Evolutionary conservation across 2,329 filamentous ascomycete species (phyloP), one percentile per base, ranked within the genome.

Genomic region (Graphium sp.): DNA sequence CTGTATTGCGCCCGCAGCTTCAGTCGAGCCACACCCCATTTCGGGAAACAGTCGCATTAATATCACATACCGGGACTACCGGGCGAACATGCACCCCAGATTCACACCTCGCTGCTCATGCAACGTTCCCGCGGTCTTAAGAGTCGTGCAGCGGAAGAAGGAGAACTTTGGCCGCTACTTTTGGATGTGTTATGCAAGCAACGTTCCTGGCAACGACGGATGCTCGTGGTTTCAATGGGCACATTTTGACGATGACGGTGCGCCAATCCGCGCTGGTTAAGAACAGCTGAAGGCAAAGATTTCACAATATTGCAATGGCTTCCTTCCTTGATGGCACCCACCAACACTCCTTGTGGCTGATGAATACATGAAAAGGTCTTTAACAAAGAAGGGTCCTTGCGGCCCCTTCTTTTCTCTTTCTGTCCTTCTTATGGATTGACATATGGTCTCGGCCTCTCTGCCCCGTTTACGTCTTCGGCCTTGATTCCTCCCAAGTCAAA

Each of bases 11-110:
- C 79, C 84, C 0, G 74, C 79, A 0, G 60, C 64, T 27, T 70
- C 74, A 4, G 79, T 95, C 33, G 77, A 84, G 35, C 82, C 83
- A 2, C 89, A 98, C 47, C 82, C 85, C 0, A 47, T 93, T 2
- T 67, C 85, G 0, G 77, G 76, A 1, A 84, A 74, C 40, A 74
- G 71, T 37, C 66, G 89, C 22, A 85, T 98, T 41, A 95, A 95
- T 45, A 68, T 98, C 46, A 98, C 89, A 0, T 98, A 94, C 50
- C 73, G 89, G 6, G 75, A 81, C 52, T 95, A 93, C 50, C 74
- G 78, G 26, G 59, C 71, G 11, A 72, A 62, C 24, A 63, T 94
- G 36, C 78, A 89, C 44, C 87, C 89, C 1, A 66, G 60, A 2
- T 62, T 67, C 40, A 94, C 81, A 0, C 85, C 85, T 0, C 68